A percentile compares a stretch with the other conserved stretches of the same genome.
These are phyloP conservation scores for Ministeria vibrans DNA, from an alignment of 78 protist genomes.

Conservation along the genomic window DNA sequence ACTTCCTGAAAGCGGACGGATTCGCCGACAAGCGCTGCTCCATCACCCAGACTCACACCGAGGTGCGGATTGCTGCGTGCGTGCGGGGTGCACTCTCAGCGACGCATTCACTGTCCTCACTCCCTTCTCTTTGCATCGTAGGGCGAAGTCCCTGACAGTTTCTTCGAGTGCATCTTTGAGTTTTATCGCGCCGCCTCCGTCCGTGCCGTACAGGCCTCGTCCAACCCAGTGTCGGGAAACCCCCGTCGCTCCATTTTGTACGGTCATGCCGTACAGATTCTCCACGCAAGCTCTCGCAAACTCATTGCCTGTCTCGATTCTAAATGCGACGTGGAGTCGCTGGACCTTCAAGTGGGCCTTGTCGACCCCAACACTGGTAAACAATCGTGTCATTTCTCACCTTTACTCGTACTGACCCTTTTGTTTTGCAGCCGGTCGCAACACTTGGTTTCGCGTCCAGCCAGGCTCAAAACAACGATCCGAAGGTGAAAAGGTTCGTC, in stretches of 20 bases:
- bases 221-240: neutral
- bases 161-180: slow-evolving; percentile 5
- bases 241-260: neutral
- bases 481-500: neutral
- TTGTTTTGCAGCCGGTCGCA: neutral
- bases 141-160: neutral
- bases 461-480: slow-evolving; percentile 3
- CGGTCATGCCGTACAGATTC: slow-evolving; percentile 1
- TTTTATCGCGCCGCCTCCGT: neutral
- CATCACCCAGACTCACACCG: neutral
- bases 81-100: too few relatives aligned
- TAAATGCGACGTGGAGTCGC: neutral
- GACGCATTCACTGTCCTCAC: too few relatives aligned
- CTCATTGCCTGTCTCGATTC: neutral
- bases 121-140: too few relatives aligned
- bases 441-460: neutral
- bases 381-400: neutral
- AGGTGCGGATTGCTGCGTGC: too few relatives aligned
- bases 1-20: neutral
- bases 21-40: neutral
- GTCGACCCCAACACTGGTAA: neutral
- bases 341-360: neutral
- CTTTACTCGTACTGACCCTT: neutral
- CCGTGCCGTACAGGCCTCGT: neutral
- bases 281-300: neutral